Conservation (phyloP, 257 asterid species). For the Nicotiana noctiflora region DNA sequence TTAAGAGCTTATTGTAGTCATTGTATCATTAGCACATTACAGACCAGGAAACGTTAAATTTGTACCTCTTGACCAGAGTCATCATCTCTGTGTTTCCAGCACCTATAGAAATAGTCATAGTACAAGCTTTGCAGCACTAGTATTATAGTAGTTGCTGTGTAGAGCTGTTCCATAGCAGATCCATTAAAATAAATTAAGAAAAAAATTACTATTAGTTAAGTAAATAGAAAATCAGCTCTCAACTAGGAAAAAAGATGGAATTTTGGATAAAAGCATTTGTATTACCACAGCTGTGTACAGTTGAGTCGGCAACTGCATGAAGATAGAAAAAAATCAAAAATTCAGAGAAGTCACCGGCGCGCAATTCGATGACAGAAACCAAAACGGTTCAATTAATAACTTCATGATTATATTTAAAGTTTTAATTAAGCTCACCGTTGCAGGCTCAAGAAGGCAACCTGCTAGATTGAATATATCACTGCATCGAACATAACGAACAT, state of each 20-base stretch:
- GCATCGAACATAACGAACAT: slow-evolving; percentile 17
- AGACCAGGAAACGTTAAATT: not conserved
- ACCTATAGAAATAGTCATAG: slow-evolving; percentile 48
- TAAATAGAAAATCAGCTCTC: not conserved
- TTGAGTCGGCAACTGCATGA: slow-evolving; percentile 88
- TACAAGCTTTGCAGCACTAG: slow-evolving; percentile 72
- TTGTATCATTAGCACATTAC: not conserved
- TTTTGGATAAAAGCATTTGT: not conserved
- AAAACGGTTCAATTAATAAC: not conserved
- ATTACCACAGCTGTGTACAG: slow-evolving; percentile 83
- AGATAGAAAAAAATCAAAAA: not conserved
- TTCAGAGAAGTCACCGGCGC: not conserved
- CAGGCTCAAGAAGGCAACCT: slow-evolving; percentile 93
- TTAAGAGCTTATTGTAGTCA: not conserved
- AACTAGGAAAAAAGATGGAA: no score
- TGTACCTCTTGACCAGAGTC: slow-evolving; percentile 42
- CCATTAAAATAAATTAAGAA: not conserved
- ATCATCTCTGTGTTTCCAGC: slow-evolving; percentile 23
- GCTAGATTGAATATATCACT: slow-evolving; percentile 72
- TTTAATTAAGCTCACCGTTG: slow-evolving; percentile 39
- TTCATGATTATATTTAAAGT: not conserved
- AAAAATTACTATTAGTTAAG: not conserved
- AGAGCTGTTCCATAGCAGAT: slow-evolving; percentile 46
- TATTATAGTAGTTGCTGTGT: slow-evolving; percentile 54
- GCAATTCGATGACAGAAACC: not conserved